Evolutionary conservation across 2,329 filamentous ascomycete species (phyloP).

Genomic region (Colletotrichum navitas): DNA sequence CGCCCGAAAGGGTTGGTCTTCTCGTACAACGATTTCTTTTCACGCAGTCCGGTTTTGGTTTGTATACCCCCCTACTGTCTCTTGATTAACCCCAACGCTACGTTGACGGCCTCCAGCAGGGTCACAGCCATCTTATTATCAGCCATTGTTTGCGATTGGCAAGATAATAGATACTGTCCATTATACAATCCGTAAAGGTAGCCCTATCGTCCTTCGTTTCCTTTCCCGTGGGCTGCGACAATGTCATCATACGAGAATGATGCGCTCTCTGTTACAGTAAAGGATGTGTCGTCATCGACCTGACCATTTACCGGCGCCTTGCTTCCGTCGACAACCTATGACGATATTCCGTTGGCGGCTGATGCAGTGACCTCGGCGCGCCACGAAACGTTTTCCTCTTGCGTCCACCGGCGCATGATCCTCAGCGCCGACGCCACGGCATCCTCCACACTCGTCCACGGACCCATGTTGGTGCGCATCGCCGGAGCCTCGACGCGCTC

Average conservation of each 20-base stretch:
- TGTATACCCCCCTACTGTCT: background rate
- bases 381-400: slow-evolving; percentile 61
- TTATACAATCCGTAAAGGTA: slow-evolving; percentile 36
- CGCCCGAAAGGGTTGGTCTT: background rate
- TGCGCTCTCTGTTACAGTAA: slow-evolving; percentile 14
- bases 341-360: slow-evolving; percentile 32
- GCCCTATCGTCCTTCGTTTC: slow-evolving; percentile 21
- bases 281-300: slow-evolving; percentile 7
- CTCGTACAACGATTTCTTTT: background rate
- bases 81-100: background rate
- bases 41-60: background rate
- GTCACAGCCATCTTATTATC: background rate
- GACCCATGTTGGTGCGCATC: slow-evolving; percentile 50
- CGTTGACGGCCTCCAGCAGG: background rate
- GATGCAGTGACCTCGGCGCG: slow-evolving; percentile 51
- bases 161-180: slow-evolving; percentile 4
- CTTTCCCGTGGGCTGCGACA: background rate
- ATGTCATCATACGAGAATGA: background rate
- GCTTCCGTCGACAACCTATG: slow-evolving; percentile 25
- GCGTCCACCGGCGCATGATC: slow-evolving; percentile 59
- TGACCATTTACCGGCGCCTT: background rate
- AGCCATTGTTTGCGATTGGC: slow-evolving; percentile 6
- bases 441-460: slow-evolving; percentile 61
- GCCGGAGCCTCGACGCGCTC: slow-evolving; percentile 48
- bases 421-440: slow-evolving; percentile 54